phyloP scores from a whole-genome alignment of 768 basidiomycete genomes.

The Tylopilus sp. region DNA sequence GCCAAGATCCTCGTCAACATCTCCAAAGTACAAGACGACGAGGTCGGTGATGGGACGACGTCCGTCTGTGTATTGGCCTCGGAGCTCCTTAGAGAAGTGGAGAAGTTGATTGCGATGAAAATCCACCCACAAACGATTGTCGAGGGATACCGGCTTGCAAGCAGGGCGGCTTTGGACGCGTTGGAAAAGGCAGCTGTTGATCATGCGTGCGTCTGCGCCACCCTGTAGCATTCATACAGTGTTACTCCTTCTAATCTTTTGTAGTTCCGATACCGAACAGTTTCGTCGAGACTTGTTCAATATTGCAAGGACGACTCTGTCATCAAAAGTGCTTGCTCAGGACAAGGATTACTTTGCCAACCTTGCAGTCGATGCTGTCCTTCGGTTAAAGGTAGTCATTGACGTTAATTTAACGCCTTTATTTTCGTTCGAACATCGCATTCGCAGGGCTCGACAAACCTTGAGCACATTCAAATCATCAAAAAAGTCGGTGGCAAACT shows the following conservation, averaged over 20 bases:
- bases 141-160: constrained; percentile 94
- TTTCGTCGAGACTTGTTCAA: constrained; percentile 94
- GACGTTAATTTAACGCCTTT: not conserved
- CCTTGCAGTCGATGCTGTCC: constrained; percentile 94
- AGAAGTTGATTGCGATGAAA: constrained; percentile 86
- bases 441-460: constrained; percentile 83
- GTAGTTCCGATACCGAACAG: constrained; percentile 62
- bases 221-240: not conserved
- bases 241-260: not conserved
- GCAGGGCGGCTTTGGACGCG: constrained; percentile 76
- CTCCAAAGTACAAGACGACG: constrained; percentile 99
- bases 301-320: constrained; percentile 93
- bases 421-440: not conserved
- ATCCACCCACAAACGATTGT: constrained; percentile 98
- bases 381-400: constrained; percentile 73
- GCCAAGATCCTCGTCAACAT: constrained; percentile 99
- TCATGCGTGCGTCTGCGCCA: constrained; percentile 61
- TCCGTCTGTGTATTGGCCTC: constrained; percentile 88
- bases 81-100: constrained; percentile 91
- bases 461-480: constrained; percentile 99
- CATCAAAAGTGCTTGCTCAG: constrained; percentile 93
- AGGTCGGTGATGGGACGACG: constrained; percentile 95
- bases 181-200: constrained; percentile 81
- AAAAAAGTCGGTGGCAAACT: constrained; percentile 99
- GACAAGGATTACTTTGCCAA: constrained; percentile 99